Conservation (phyloP, 106 monocot species). For the Dioscorea dumetorum region DNA sequence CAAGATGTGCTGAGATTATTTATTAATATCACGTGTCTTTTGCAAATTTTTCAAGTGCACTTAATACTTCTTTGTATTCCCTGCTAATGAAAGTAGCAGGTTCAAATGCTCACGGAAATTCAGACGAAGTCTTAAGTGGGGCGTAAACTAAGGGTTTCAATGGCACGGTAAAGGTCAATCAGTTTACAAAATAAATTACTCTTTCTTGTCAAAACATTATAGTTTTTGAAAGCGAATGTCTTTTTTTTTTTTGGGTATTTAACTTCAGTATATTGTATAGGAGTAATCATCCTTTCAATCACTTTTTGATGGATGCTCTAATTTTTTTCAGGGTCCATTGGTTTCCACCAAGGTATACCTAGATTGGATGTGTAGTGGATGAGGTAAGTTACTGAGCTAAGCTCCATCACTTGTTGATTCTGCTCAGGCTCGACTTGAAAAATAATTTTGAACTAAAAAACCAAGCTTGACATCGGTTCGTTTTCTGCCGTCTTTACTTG, state of each 20-base stretch:
- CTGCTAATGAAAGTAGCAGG: constrained; percentile 67
- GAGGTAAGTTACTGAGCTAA: too few relatives aligned
- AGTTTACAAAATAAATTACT: neutral
- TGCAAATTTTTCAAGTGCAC: neutral
- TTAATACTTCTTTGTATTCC: neutral
- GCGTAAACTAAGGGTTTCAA: constrained; percentile 78
- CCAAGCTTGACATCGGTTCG: too few relatives aligned
- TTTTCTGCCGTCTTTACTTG: too few relatives aligned
- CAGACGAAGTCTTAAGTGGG: constrained; percentile 75
- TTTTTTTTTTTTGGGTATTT: too few relatives aligned
- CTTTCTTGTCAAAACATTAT: too few relatives aligned
- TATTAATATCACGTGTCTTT: neutral
- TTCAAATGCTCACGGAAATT: constrained; percentile 83
- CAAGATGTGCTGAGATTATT: neutral
- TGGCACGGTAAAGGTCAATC: constrained; percentile 54
- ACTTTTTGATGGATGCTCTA: neutral
- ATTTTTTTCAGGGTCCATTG: constrained; percentile 42
- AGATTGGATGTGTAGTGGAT: constrained; percentile 89
- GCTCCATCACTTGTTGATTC: too few relatives aligned
- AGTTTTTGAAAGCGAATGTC: too few relatives aligned
- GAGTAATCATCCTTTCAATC: constrained; percentile 1
- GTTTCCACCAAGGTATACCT: constrained; percentile 88
- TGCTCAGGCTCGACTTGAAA: too few relatives aligned
- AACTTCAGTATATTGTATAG: too few relatives aligned
- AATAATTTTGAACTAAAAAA: too few relatives aligned